Conservation (phyloP, 306 rosid genomes). For the Chamaecrista fasciculata region DNA sequence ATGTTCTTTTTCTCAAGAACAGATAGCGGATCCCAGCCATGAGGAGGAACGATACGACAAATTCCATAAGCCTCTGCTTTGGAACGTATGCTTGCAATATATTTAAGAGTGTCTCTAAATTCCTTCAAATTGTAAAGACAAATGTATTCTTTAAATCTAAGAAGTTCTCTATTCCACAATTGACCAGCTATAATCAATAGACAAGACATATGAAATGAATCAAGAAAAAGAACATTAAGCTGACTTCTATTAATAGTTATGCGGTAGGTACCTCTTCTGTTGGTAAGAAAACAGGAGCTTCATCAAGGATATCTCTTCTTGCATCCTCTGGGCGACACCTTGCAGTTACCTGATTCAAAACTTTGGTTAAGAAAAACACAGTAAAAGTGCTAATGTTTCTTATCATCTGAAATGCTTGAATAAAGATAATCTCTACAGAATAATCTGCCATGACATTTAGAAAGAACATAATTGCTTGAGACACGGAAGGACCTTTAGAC, state of each 20-base stretch:
- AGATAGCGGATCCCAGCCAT: conserved; percentile 63
- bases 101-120: conserved; percentile 61
- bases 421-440: conserved; percentile 25
- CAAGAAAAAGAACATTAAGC: conserved; percentile 9
- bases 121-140: conserved; percentile 55
- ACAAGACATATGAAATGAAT: conserved; percentile 25
- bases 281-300: conserved; percentile 70
- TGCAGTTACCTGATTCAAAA: conserved; percentile 66
- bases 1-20: conserved; percentile 37
- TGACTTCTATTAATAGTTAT: conserved; percentile 16
- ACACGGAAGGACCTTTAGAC: conserved; percentile 51
- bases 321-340: conserved; percentile 79
- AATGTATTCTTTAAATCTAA: conserved; percentile 16
- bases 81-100: conserved; percentile 64
- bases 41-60: conserved; percentile 84
- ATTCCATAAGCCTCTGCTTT: conserved; percentile 69
- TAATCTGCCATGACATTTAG: conserved; percentile 1
- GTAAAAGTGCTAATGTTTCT: conserved; percentile 12
- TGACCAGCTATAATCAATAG: conserved; percentile 22
- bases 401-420: conserved; percentile 23
- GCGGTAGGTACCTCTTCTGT: conserved; percentile 67
- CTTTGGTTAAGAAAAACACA: conserved; percentile 27
- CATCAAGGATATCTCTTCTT: conserved; percentile 52
- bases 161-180: conserved; percentile 27
- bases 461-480: conserved; percentile 25